These are phyloP conservation scores for Ceratocystis ficicola DNA, from an alignment of 2,329 filamentous ascomycete species.

Conservation along the genomic window DNA sequence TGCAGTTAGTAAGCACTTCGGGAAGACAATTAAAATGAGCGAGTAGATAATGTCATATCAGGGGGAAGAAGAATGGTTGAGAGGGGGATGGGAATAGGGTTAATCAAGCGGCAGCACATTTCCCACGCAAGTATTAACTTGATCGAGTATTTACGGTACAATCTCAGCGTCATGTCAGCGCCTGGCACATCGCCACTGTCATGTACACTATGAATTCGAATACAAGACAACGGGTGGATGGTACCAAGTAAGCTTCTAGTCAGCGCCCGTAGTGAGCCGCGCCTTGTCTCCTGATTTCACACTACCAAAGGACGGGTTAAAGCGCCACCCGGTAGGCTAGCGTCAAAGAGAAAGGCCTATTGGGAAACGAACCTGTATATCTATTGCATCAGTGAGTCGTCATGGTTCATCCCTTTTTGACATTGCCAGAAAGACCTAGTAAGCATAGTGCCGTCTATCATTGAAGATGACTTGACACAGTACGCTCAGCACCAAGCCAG, in stretches of 20 bases:
- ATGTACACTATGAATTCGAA: neutral
- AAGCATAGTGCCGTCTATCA: neutral
- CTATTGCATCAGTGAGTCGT: conserved; percentile 15
- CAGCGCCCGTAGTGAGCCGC: conserved; percentile 79
- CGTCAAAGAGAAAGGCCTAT: conserved; percentile 5
- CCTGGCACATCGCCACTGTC: conserved; percentile 15
- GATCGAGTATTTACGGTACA: conserved; percentile 95
- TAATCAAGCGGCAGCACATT: conserved; percentile 80
- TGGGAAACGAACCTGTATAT: conserved; percentile 22
- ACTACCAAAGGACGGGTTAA: conserved; percentile 3
- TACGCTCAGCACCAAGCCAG: neutral
- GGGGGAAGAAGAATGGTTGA: conserved; percentile 20
- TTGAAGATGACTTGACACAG: conserved; percentile 3
- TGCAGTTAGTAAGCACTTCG: conserved; percentile 32
- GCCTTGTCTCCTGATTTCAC: conserved; percentile 14
- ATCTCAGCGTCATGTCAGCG: conserved; percentile 65
- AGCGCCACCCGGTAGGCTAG: neutral
- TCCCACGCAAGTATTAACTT: conserved; percentile 99
- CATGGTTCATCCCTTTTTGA: neutral
- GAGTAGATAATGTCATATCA: neutral
- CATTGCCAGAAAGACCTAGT: neutral
- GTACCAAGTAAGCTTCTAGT: conserved; percentile 28
- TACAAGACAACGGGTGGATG: conserved; percentile 14
- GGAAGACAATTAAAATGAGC: conserved; percentile 22
- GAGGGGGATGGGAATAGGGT: conserved; percentile 28